Percentiles rank a stretch among this genome's conserved stretches.
phyloP scores from a whole-genome alignment of 176 grass and related monocot genomes.

The Miscanthus lutarioriparius region DNA sequence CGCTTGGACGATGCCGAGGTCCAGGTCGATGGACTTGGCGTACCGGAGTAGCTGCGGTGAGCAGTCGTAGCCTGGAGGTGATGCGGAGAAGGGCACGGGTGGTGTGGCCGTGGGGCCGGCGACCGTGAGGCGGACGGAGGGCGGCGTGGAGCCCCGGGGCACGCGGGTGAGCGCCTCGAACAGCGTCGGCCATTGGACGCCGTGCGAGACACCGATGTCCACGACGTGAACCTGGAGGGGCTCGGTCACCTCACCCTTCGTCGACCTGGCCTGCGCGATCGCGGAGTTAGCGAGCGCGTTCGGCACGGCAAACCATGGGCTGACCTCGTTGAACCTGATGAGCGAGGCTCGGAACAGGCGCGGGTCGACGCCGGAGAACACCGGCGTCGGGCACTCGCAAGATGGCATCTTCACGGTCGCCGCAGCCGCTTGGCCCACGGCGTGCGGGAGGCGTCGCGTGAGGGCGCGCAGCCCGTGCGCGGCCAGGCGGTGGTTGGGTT shows the following conservation, averaged over 20 bases:
- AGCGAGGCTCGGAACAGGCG: constrained; percentile 72
- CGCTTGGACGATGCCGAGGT: constrained; percentile 51
- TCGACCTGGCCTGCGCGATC: constrained; percentile 47
- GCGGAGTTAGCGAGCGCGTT: constrained; percentile 82
- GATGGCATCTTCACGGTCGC: constrained; percentile 4
- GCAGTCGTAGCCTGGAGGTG: constrained; percentile 75
- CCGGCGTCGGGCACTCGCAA: constrained; percentile 35
- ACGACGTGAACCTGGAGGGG: constrained; percentile 61
- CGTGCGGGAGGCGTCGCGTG: constrained; percentile 18
- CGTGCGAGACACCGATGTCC: constrained; percentile 88
- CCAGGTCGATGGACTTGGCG: constrained; percentile 73
- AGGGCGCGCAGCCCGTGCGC: constrained; percentile 73
- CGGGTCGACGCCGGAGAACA: constrained; percentile 46
- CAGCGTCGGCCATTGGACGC: constrained; percentile 96
- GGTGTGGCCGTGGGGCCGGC: not conserved
- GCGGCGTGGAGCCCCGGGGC: constrained; percentile 35
- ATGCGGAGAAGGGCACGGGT: constrained; percentile 57
- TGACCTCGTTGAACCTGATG: constrained; percentile 90
- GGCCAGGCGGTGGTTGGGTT: constrained; percentile 80
- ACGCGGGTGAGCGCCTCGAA: constrained; percentile 71
- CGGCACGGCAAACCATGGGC: constrained; percentile 88
- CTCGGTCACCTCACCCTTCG: not conserved
- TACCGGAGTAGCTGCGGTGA: constrained; percentile 79
- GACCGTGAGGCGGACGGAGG: constrained; percentile 61
- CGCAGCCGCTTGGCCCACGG: constrained; percentile 17